Percentiles rank a stretch among this genome's conserved stretches.
These are phyloP conservation scores for Eucalyptus curtisii DNA, from an alignment of 345 rosid genomes.

Conservation along the genomic window DNA sequence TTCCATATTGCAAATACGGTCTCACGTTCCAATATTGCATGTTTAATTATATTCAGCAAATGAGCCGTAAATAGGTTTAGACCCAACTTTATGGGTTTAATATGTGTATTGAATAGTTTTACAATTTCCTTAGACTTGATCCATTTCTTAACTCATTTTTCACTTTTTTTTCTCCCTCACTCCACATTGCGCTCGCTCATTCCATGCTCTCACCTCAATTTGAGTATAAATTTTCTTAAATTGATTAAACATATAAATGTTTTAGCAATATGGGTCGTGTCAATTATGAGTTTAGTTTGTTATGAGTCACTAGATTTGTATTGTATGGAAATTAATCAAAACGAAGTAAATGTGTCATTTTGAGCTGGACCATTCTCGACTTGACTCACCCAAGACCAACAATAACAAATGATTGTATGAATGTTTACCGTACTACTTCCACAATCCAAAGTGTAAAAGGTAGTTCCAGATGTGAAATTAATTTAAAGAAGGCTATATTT, in stretches of 20 bases:
- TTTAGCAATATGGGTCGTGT: rapidly evolving
- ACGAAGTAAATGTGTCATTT: neutral
- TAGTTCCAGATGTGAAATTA: neutral
- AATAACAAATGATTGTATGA: neutral
- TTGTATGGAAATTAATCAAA: rapidly evolving
- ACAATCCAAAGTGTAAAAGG: neutral
- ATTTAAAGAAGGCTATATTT: neutral
- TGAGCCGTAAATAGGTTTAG: neutral
- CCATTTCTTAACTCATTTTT: neutral
- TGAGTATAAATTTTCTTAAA: neutral
- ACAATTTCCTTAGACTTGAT: rapidly evolving
- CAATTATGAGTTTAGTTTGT: no score
- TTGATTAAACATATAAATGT: no score
- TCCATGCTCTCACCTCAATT: neutral
- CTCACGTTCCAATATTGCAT: neutral
- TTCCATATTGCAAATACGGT: neutral
- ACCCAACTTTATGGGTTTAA: neutral
- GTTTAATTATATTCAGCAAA: neutral
- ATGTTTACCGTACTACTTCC: neutral
- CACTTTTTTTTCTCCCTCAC: neutral
- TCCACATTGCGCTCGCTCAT: rapidly evolving
- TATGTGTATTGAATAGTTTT: neutral
- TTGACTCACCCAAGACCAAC: neutral
- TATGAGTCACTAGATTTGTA: no score
- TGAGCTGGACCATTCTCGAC: neutral